These are phyloP conservation scores for Rhizopus microsporus DNA, from an alignment of 371 early-diverging fungal species.

Conservation along the genomic window DNA sequence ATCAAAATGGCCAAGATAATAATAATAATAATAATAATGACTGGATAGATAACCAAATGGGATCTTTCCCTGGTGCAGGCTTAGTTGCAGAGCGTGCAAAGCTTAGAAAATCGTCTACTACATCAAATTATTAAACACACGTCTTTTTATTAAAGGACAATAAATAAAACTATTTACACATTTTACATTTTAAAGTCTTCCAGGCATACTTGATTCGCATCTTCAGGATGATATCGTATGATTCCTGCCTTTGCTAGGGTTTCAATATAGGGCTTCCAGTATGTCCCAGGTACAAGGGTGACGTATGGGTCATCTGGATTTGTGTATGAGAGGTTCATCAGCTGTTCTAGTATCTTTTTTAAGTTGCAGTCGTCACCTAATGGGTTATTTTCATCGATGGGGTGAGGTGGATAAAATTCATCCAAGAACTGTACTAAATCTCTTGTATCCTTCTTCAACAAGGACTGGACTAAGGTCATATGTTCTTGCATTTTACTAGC, in stretches of 20 bases:
- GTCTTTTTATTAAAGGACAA: constrained; percentile 6
- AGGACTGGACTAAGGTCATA: constrained; percentile 7
- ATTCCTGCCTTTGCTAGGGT: constrained; percentile 55
- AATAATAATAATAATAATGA: background rate
- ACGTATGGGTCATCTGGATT: constrained; percentile 53
- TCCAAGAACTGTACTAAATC: constrained; percentile 50
- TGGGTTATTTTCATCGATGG: constrained; percentile 39
- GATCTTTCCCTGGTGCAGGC: constrained; percentile 13
- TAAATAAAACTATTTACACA: constrained; percentile 4
- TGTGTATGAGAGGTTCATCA: constrained; percentile 56
- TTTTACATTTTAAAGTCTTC: constrained; percentile 37
- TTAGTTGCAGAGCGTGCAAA: constrained; percentile 18
- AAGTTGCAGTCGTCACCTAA: constrained; percentile 32
- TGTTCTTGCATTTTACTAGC: constrained; percentile 16
- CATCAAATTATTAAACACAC: background rate
- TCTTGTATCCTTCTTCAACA: constrained; percentile 15
- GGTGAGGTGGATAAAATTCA: constrained; percentile 48
- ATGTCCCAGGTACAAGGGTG: constrained; percentile 40
- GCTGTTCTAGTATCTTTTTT: constrained; percentile 38
- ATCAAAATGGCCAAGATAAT: background rate
- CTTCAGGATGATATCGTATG: constrained; percentile 56
- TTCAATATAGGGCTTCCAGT: constrained; percentile 61
- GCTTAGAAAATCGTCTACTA: background rate
- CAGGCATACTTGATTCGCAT: constrained; percentile 43
- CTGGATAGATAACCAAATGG: constrained; percentile 4